Evolutionary conservation across 2,329 filamentous ascomycete genomes (phyloP), one percentile per base, ranked within the genome.

Genomic region (Fusarium tanahbumbuense): DNA sequence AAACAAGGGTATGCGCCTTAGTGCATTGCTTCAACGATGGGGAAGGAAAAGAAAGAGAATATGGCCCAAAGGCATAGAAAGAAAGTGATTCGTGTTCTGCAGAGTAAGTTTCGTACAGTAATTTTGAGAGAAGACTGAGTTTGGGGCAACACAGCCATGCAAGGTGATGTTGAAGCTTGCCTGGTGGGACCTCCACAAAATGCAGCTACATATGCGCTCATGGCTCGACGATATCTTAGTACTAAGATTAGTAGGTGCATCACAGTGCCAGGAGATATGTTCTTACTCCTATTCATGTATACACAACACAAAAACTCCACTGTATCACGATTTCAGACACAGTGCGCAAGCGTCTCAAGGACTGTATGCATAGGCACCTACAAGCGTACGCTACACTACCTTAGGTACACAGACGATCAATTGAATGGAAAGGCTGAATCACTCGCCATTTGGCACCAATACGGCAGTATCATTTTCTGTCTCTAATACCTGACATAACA

Each of bases 101-200:
- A 53, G 25, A 46, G 37, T 42, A 23, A 46, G 37, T 42, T 55
- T 48, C 28, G 25, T 48, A 44, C 34, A n/a, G 34, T 37, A 18
- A n/a, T 45, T 57, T 65, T 37, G 50, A 47, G 40, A 56, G 34
- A 52, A 54, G 50, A 30, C 25, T 59, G 52, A 47, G 49, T 52
- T 42, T 56, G 55, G 40, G 54, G 47, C 64, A 53, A 57, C 28
- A 46, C 44, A 41, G 46, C 32, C 23, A 64, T 63, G 55, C 63
- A 68, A 34, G 45, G 59, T 55, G 67, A 60, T 68, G 59, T 55
- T 64, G 55, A 70, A 56, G 61, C 61, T 37, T 49, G 58, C 34
- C 49, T 49, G 44, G 46, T 34, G 30, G 49, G 68, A 71, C 56
- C 61, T 59, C 67, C 67, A 68, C 50, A 63, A 70, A 70, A 70